Evolutionary conservation across 441 rosid genomes (phyloP).

Genomic region (Mallotus repandus): DNA sequence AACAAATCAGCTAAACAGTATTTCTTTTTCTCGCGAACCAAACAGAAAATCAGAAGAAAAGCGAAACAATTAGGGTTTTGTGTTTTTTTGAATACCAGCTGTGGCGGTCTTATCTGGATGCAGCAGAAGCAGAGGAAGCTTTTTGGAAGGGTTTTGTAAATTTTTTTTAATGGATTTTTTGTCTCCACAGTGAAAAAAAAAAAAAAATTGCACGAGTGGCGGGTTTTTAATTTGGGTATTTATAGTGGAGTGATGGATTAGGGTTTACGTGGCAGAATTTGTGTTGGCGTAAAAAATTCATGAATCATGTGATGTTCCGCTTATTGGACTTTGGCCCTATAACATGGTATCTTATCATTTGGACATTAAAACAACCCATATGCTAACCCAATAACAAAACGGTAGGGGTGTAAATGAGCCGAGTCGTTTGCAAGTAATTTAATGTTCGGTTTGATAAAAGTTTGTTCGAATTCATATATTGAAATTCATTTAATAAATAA

Average conservation of each 20-base stretch:
- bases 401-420: too few relatives aligned
- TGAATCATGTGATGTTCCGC: neutral
- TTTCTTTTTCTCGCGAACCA: too few relatives aligned
- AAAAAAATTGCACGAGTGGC: slow-evolving; percentile 1
- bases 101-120: slow-evolving; percentile 7
- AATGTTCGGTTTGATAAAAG: too few relatives aligned
- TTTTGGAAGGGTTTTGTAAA: too few relatives aligned
- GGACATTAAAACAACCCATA: neutral
- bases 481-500: too few relatives aligned
- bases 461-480: too few relatives aligned
- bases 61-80: neutral
- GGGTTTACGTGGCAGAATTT: slow-evolving; percentile 22
- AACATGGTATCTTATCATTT: too few relatives aligned
- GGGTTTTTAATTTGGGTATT: slow-evolving; percentile 20
- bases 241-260: slow-evolving; percentile 1
- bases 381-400: too few relatives aligned
- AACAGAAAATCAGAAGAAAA: neutral
- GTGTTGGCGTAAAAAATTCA: neutral
- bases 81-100: neutral
- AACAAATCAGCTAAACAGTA: neutral
- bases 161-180: neutral
- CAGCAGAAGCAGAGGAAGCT: neutral
- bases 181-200: neutral
- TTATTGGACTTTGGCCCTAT: neutral
- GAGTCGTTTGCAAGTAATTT: too few relatives aligned